Evolutionary conservation across 139 green algal species (phyloP), one percentile per base, ranked within the genome.

Genomic region (Eudorina sp.): DNA sequence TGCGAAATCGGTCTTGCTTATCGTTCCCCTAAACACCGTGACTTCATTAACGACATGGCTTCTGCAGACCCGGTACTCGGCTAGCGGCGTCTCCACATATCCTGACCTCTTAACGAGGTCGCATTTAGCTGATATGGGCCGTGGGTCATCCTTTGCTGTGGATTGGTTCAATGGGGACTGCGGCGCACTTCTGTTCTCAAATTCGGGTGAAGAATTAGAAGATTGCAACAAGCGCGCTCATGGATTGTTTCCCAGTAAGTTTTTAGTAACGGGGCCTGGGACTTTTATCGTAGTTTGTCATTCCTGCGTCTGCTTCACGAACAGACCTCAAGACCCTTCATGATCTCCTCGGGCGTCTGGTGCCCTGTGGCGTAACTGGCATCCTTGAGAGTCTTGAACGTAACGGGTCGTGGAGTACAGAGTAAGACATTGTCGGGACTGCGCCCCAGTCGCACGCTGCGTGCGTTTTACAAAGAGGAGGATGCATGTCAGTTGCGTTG

Each of bases 341-440:
- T 18, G 70, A 79, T 3, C 43, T 79, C 41, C 19, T 79, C 7
- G 23, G 70, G 40, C 23, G 4, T 21, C 4, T 34, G 34, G 1
- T 53, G 70, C 40, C 70, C 36, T 38, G 16, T 14, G 70, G 29
- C 3, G 27, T 18, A 3, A 18, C 41, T 2, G 19, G 13, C 34
- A 36, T 53, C 14, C 41, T 79, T 53, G 5, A 53, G 36, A 58
- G 70, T 43, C 70, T 79, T 29, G 40, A 79, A 36, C 70, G 40
- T 36, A 5, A 58, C 34, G 70, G 70, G 40, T 40, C 70, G 13
- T 79, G 70, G 70, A 79, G 70, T 27, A 27, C 70, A 36, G 36
- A 79, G 70, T 79, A 34, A 79, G 70, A 29, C 41, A 72, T 2
- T n/a, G n/a, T n/a, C n/a, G n/a, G n/a, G n/a, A n/a, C n/a, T n/a